phyloP scores from a whole-genome alignment of 495 filamentous ascomycete species.

The Letharia columbiana region DNA sequence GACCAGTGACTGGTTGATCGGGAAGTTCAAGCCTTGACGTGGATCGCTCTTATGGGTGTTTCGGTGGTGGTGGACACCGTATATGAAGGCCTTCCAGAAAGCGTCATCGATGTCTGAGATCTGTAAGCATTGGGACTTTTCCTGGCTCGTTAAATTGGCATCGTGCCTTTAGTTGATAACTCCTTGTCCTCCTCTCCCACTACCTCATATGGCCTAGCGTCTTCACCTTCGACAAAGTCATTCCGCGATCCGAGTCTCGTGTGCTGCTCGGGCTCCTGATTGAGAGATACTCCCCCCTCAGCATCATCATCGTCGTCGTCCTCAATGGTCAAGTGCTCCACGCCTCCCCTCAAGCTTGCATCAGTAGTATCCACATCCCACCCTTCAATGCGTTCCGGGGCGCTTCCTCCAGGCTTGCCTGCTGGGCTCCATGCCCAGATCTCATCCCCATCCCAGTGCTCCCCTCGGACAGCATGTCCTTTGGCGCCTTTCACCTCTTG shows the following conservation, averaged over 20 bases:
- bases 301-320: slow-evolving; percentile 32
- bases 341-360: slow-evolving; percentile 17
- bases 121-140: slow-evolving; percentile 4
- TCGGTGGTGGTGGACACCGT: slow-evolving; percentile 46
- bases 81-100: slow-evolving; percentile 61
- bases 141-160: neutral
- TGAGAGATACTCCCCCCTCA: slow-evolving; percentile 37
- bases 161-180: slow-evolving; percentile 47
- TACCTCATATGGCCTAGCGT: slow-evolving; percentile 25
- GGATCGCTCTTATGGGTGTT: slow-evolving; percentile 44
- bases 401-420: slow-evolving; percentile 43
- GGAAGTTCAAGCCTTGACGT: slow-evolving; percentile 50
- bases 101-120: slow-evolving; percentile 57
- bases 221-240: slow-evolving; percentile 30
- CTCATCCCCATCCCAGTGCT: slow-evolving; percentile 71
- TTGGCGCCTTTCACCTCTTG: slow-evolving; percentile 53
- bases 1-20: slow-evolving; percentile 55
- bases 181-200: slow-evolving; percentile 39
- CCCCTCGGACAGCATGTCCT: slow-evolving; percentile 56
- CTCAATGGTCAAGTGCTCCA: slow-evolving; percentile 25
- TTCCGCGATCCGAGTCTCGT: slow-evolving; percentile 19
- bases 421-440: slow-evolving; percentile 56
- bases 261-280: slow-evolving; percentile 25
- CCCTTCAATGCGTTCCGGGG: slow-evolving; percentile 44
- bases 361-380: slow-evolving; percentile 33